Evolutionary conservation across 2,329 filamentous ascomycete genomes (phyloP), one percentile per base, ranked within the genome.

Genomic region (Pestalotiopsis fici): DNA sequence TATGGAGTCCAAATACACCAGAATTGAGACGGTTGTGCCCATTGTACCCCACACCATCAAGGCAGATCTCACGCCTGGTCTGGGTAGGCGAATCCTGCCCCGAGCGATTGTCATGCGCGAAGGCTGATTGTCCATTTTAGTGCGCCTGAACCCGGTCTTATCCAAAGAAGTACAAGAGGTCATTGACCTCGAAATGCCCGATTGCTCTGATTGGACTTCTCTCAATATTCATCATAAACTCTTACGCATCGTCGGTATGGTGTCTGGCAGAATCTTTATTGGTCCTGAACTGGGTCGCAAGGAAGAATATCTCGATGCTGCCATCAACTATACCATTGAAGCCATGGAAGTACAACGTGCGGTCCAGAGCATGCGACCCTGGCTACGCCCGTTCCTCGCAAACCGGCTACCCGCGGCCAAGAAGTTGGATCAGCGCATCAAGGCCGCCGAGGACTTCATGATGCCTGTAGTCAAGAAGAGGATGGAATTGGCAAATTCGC

Each of bases 281-380:
- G 84, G 84, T 7, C 73, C 81, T 1, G 82, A 85, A 64, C 77
- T 85, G 1, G 83, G 82, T 68, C 82, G 80, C 39, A 73, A 78
- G 3, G 81, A 83, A 50, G 75, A 78, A 28, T 86, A 85, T 71
- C 72, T 86, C 3, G 78, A 85, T 43, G 77, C 80, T 5, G 78
- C 81, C 18, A 83, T 85, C 67, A 81, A 82, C 71, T 86, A 83
- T 72, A 85, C 83, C 11, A 65, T 82, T 18, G 80, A 83, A n/a
- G 50, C 79, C 5, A 74, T 78, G 21, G 63, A 66, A 5, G 75
- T 75, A 2, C 72, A 77, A 23, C 66, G 64, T 4, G 75, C 71
- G 2, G 68, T 78, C 63, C 77, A 78, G 59, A 59, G 69, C 18
- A 66, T 76, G 25, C 71, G 43, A 54, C 60, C 35, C 12, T 64